phyloP scores from a whole-genome alignment of 23 red algal genomes.

The Gracilaria gracilis region DNA sequence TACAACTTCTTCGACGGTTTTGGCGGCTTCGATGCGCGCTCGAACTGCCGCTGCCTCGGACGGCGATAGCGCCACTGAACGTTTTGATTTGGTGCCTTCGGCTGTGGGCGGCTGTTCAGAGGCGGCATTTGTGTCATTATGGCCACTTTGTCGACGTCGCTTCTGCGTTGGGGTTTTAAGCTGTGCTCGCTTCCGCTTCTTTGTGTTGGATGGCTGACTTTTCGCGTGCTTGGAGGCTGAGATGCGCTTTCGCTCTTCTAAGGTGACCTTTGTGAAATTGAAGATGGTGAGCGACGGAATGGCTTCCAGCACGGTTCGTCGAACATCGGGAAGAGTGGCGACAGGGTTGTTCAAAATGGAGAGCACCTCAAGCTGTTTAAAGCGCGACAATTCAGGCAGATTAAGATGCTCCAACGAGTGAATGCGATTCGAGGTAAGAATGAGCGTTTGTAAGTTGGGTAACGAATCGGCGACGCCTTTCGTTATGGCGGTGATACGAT shows the following conservation, averaged over 20 bases:
- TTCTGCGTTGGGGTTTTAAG: neutral
- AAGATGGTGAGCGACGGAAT: conserved; percentile 31
- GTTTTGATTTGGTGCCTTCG: conserved; percentile 10
- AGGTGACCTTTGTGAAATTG: conserved; percentile 36
- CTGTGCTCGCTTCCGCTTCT: conserved; percentile 18
- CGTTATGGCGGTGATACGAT: conserved; percentile 53
- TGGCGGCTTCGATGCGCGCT: conserved; percentile 31
- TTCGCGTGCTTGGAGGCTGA: neutral
- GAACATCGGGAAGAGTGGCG: neutral
- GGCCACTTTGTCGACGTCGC: neutral
- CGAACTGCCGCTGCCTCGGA: conserved; percentile 30
- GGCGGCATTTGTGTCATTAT: too few species aligned
- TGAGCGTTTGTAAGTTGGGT: conserved; percentile 70
- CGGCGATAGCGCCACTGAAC: neutral
- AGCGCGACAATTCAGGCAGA: conserved; percentile 42
- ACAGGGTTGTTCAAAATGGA: conserved; percentile 72
- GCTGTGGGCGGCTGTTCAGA: neutral
- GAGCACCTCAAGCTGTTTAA: conserved; percentile 46
- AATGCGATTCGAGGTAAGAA: conserved; percentile 82
- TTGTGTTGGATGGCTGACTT: neutral
- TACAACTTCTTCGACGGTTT: conserved; percentile 37
- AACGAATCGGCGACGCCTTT: conserved; percentile 48
- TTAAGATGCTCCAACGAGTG: conserved; percentile 44
- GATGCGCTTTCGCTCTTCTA: neutral
- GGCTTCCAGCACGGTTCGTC: conserved; percentile 19